Conservation (phyloP, 108 stramenopile species). For the Cyclotella choctawhatcheeana region DNA sequence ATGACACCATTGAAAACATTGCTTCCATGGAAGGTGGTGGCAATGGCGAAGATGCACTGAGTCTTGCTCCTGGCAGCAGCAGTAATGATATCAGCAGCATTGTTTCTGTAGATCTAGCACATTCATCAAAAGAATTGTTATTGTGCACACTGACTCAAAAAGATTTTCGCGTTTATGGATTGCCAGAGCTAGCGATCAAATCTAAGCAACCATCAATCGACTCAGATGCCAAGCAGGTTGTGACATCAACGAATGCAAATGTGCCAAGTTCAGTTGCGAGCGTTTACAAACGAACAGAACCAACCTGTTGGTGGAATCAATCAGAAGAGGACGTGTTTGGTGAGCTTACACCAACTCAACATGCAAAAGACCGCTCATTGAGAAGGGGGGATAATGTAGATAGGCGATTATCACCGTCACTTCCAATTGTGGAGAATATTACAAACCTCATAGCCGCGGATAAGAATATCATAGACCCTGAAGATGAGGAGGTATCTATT, state of each 20-base stretch:
- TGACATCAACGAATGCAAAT: not conserved
- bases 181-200: constrained; percentile 17
- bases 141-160: constrained; percentile 35
- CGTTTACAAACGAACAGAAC: constrained; percentile 13
- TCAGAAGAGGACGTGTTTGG: constrained; percentile 35
- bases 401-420: too few species aligned
- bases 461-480: not conserved
- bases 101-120: constrained; percentile 36
- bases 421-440: not conserved
- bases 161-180: constrained; percentile 17
- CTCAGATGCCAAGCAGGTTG: not conserved
- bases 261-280: constrained; percentile 3
- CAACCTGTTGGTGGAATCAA: constrained; percentile 44
- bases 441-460: not conserved
- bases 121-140: constrained; percentile 22
- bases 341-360: not conserved
- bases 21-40: constrained; percentile 48
- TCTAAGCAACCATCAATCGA: constrained; percentile 3
- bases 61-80: constrained; percentile 33
- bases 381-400: too few species aligned
- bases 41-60: constrained; percentile 51
- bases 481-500: not conserved
- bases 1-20: constrained; percentile 30
- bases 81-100: constrained; percentile 16
- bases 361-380: too few species aligned